Conservation (phyloP, 2,329 filamentous ascomycete genomes). For the Tolypocladium tropicale region DNA sequence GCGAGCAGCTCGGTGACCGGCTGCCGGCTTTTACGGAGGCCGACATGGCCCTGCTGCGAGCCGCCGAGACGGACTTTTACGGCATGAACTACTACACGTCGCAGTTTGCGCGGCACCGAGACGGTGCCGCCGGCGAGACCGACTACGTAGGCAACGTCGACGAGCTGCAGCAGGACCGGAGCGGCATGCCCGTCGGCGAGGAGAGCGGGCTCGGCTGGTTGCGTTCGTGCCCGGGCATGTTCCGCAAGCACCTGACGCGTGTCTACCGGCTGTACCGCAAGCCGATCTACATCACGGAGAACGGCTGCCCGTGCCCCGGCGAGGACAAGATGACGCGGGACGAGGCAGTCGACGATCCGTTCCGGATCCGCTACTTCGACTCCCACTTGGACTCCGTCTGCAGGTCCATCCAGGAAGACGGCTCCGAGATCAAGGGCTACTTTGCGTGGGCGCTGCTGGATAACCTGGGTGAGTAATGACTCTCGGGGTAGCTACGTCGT, state of each 20-base stretch:
- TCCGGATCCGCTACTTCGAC: slow-evolving; percentile 69
- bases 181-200: slow-evolving; percentile 63
- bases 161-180: slow-evolving; percentile 58
- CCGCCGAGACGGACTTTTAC: slow-evolving; percentile 80
- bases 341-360: slow-evolving; percentile 69
- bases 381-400: slow-evolving; percentile 70
- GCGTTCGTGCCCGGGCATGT: slow-evolving; percentile 63
- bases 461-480: slow-evolving; percentile 44
- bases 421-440: slow-evolving; percentile 69
- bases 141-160: slow-evolving; percentile 73
- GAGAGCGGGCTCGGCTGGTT: slow-evolving; percentile 80
- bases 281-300: slow-evolving; percentile 85
- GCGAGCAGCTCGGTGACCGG: slow-evolving; percentile 66
- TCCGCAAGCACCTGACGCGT: slow-evolving; percentile 69
- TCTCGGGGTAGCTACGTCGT: not conserved
- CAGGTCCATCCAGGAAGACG: slow-evolving; percentile 58
- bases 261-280: slow-evolving; percentile 64
- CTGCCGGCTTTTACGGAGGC: slow-evolving; percentile 65
- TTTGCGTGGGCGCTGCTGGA: slow-evolving; percentile 85
- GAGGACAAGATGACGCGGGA: slow-evolving; percentile 67
- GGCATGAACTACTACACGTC: slow-evolving; percentile 92
- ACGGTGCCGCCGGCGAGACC: slow-evolving; percentile 45
- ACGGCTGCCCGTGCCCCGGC: slow-evolving; percentile 72
- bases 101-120: slow-evolving; percentile 72
- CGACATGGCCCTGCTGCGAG: slow-evolving; percentile 58